Percentiles rank a stretch among this genome's conserved stretches.
Evolutionary conservation across 163 green algal genomes (phyloP).

Genomic region (Chloromonas sp.): DNA sequence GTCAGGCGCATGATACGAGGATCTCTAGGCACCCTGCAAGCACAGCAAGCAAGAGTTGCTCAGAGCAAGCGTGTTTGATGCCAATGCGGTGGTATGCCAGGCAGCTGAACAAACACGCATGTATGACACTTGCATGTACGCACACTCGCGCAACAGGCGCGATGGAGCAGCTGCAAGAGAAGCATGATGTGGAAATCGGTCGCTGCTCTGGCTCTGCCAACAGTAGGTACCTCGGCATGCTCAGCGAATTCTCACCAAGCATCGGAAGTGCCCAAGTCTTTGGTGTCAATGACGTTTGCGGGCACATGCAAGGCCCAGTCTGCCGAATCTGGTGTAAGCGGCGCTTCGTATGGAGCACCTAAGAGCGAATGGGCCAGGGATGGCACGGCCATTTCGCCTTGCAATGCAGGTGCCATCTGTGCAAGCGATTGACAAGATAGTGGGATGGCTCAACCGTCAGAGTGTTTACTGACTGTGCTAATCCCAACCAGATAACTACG

Average conservation of each 20-base stretch:
- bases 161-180: neutral
- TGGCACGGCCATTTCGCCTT: no score
- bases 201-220: neutral
- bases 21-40: constrained; percentile 66
- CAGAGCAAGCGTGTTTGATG: neutral
- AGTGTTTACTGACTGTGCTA: no score
- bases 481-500: no score
- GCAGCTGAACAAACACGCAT: neutral
- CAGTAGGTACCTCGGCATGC: neutral
- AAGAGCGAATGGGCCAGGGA: no score
- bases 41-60: neutral
- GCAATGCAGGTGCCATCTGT: no score
- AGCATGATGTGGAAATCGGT: neutral
- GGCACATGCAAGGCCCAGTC: neutral
- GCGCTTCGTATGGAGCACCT: no score
- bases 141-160: no score
- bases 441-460: no score
- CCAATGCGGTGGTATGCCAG: neutral
- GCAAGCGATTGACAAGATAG: no score
- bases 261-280: neutral
- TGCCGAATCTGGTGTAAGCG: no score
- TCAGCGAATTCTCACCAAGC: neutral
- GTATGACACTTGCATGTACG: neutral
- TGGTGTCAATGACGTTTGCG: neutral
- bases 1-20: constrained; percentile 83